Percentiles rank a stretch among this genome's conserved stretches.
Evolutionary conservation across 2,329 filamentous ascomycete species (phyloP).

Genomic region (Kalaharituber pfeilii): DNA sequence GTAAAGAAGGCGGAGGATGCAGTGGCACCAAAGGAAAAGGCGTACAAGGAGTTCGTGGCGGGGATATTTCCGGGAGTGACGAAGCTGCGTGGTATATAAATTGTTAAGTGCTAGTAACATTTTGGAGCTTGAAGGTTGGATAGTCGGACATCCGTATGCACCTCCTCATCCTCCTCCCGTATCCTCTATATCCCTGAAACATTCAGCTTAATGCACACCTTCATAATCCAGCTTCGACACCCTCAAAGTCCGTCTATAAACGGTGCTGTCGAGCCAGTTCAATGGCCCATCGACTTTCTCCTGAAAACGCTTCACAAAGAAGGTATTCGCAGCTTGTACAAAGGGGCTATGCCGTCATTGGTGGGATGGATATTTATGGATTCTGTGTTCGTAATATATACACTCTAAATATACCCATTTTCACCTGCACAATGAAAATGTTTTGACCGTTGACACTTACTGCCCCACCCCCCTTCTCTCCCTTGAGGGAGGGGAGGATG

Average conservation of each 20-base stretch:
- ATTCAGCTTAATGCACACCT: not conserved
- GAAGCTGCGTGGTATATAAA: constrained; percentile 61
- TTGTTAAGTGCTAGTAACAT: not conserved
- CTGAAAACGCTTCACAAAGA: constrained; percentile 72
- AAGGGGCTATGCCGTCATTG: constrained; percentile 78
- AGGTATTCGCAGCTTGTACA: constrained; percentile 73
- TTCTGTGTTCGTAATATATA: constrained; percentile 39
- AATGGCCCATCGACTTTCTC: constrained; percentile 72
- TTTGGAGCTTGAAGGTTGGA: constrained; percentile 7
- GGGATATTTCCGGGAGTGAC: constrained; percentile 91
- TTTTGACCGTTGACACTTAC: no score
- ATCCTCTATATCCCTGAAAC: no score
- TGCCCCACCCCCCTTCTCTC: not conserved
- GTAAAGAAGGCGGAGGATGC: no score
- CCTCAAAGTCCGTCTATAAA: constrained; percentile 89
- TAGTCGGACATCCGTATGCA: constrained; percentile 43
- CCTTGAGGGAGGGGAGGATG: constrained; percentile 38
- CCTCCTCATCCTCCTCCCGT: no score
- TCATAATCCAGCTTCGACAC: constrained; percentile 58
- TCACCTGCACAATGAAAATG: no score
- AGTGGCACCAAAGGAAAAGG: no score
- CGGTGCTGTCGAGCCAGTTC: constrained; percentile 60
- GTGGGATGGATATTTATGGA: constrained; percentile 99
- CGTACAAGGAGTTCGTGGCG: constrained; percentile 92
- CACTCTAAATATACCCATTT: no score